Base-by-base conservation (phyloP, 768 basidiomycete species). In the Psilocybe subaeruginosa region DNA sequence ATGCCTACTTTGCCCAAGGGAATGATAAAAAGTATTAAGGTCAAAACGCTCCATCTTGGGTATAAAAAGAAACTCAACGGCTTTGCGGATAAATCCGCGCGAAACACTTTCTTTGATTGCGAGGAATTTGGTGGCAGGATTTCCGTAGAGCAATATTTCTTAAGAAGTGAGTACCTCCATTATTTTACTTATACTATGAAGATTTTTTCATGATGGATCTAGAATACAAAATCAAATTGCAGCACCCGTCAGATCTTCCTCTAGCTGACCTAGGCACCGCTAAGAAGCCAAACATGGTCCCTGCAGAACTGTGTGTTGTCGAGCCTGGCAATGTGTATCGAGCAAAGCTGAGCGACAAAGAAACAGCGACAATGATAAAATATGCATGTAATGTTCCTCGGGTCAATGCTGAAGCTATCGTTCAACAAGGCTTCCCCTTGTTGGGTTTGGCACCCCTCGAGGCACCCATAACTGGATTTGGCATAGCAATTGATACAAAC, bases 291-390 rank as follows among this genome's bases (percentile, higher is more conserved):
- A 69, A 71, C 46, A 83, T 72, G 66, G 72, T 92, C 0, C 91
- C 91, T 0, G 85, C 89, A 0, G 91, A 93, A 69, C 53, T 93
- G 1, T 93, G 91, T 75, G 75, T 83, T 23, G 89, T 93, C 53
- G 70, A 78, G 8, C 72, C 81, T 0, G 86, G 86, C 6, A 83
- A 84, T 63, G 77, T 87, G 0, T 90, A 83, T 72, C 76, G 79
- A 19, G 88, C 83, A 5, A 85, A 80, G 60, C 84, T 93, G 2
- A 80, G 73, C 58, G 84, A 84, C n/a, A 76, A 67, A 5, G 86
- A 89, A 66, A 91, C 89, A 0, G 75, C 85, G 0, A 72, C 78
- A n/a, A 93, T 93, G 92, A 88, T 93, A 59, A 77, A 76, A 45
- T 76, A 76, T 56, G 91, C 92, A 0, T 89, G 87, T 72, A 86